Evolutionary conservation across 495 filamentous ascomycete genomes (phyloP).

Genomic region (Penicillium angulare): DNA sequence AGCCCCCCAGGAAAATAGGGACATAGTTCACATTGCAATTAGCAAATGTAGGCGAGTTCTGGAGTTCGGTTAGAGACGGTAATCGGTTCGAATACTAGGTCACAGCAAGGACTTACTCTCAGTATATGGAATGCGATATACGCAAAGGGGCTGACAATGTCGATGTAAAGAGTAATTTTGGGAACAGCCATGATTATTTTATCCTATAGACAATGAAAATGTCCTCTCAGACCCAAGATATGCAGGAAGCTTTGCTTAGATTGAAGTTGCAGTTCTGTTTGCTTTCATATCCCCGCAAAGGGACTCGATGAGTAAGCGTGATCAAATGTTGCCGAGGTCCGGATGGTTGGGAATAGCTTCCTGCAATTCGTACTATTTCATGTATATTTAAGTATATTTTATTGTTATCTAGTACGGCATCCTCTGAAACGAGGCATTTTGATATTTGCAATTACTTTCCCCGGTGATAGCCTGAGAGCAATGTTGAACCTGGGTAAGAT

Average conservation of each 20-base stretch:
- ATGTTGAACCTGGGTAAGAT: too few relatives aligned
- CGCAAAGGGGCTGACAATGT: slow-evolving; percentile 69
- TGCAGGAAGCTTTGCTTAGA: too few relatives aligned
- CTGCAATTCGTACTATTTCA: neutral
- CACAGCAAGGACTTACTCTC: slow-evolving; percentile 35
- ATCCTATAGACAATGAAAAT: too few relatives aligned
- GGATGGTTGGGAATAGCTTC: neutral
- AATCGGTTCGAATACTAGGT: neutral
- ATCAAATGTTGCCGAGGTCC: slow-evolving; percentile 10
- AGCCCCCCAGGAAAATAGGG: slow-evolving; percentile 67
- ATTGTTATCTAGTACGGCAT: too few relatives aligned
- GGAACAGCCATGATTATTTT: slow-evolving; percentile 42
- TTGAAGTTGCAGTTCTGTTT: slow-evolving; percentile 1
- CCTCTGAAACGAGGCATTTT: too few relatives aligned
- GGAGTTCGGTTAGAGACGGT: neutral
- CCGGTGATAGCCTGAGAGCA: too few relatives aligned
- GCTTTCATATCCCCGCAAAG: slow-evolving; percentile 1
- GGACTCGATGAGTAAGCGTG: slow-evolving; percentile 11
- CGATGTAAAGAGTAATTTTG: slow-evolving; percentile 65
- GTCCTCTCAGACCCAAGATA: too few relatives aligned
- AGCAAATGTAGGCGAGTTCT: slow-evolving; percentile 63
- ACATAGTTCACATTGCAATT: slow-evolving; percentile 60
- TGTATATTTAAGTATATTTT: too few relatives aligned
- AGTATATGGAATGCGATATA: slow-evolving; percentile 67
- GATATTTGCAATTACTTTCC: too few relatives aligned